Conservation (phyloP, 2,329 filamentous ascomycete species). For the Leptosphaerulina australis region DNA sequence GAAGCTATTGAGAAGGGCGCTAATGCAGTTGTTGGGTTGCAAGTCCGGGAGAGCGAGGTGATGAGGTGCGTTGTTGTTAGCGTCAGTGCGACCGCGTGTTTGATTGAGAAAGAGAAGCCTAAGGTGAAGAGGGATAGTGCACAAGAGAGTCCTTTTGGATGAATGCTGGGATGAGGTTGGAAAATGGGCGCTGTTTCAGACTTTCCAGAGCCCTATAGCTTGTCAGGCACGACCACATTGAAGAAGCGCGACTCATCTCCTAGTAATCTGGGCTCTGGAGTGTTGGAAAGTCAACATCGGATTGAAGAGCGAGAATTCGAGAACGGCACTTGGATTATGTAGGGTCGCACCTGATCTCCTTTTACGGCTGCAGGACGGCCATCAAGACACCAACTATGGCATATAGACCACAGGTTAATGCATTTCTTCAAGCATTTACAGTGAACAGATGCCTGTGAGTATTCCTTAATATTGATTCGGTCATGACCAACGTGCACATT, state of each 20-base stretch:
- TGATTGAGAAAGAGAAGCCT: constrained; percentile 34
- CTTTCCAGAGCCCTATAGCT: not conserved
- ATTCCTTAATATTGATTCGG: not conserved
- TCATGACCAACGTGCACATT: too few relatives aligned
- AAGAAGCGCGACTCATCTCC: not conserved
- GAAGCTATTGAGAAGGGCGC: constrained; percentile 41
- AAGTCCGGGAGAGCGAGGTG: constrained; percentile 42
- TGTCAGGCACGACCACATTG: not conserved
- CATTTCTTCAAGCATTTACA: not conserved
- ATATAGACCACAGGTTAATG: not conserved
- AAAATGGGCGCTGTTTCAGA: not conserved
- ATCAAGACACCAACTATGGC: not conserved
- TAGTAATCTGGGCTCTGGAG: not conserved
- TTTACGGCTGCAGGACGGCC: constrained; percentile 1
- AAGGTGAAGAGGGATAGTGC: constrained; percentile 30
- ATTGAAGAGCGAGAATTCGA: too few relatives aligned
- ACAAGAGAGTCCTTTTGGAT: constrained; percentile 26
- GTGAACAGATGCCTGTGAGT: not conserved
- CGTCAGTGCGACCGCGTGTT: constrained; percentile 41
- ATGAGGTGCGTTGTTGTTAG: constrained; percentile 44
- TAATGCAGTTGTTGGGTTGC: constrained; percentile 42
- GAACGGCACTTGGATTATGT: not conserved
- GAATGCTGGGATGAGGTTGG: not conserved
- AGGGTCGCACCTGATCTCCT: not conserved
- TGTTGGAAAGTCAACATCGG: not conserved